Conservation (phyloP, 1,284 basidiomycete species). For the Vanrija humicola region DNA sequence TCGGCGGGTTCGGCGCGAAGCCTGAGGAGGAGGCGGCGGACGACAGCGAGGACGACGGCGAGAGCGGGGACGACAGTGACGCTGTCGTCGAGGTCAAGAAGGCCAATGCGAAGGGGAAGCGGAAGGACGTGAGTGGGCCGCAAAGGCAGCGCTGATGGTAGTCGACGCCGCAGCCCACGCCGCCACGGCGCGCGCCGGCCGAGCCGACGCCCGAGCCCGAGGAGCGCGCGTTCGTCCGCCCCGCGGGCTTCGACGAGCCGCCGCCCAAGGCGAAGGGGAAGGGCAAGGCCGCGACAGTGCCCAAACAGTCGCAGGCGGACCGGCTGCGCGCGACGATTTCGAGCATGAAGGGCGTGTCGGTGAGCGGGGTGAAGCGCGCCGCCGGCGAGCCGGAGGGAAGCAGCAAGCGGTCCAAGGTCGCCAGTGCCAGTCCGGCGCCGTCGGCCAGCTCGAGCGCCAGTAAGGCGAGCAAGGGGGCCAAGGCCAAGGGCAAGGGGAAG, state of each 20-base stretch:
- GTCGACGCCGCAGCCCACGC: neutral
- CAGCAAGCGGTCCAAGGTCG: neutral
- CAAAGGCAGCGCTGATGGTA: neutral
- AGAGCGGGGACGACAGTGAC: neutral
- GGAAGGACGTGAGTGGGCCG: neutral
- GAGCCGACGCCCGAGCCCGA: neutral
- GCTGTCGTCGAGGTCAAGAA: slow-evolving; percentile 1
- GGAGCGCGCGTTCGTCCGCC: slow-evolving; percentile 2
- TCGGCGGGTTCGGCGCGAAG: slow-evolving; percentile 23
- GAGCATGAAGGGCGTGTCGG: slow-evolving; percentile 3
- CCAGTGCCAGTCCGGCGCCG: neutral
- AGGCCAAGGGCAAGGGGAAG: neutral
- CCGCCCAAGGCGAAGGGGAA: neutral
- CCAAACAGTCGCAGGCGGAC: neutral
- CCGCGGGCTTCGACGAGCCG: slow-evolving; percentile 4
- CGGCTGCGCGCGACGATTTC: slow-evolving; percentile 3
- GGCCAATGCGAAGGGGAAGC: neutral
- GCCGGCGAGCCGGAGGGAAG: neutral
- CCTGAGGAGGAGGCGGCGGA: slow-evolving; percentile 8
- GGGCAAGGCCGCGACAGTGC: neutral
- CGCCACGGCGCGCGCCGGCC: neutral
- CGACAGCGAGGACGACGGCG: slow-evolving; percentile 10
- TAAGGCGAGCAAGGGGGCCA: neutral
- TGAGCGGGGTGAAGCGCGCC: slow-evolving; percentile 2
- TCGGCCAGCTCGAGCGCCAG: neutral